These are phyloP conservation scores for Oryza nivara DNA, from an alignment of 176 grass and related monocot genomes.

Conservation along the genomic window DNA sequence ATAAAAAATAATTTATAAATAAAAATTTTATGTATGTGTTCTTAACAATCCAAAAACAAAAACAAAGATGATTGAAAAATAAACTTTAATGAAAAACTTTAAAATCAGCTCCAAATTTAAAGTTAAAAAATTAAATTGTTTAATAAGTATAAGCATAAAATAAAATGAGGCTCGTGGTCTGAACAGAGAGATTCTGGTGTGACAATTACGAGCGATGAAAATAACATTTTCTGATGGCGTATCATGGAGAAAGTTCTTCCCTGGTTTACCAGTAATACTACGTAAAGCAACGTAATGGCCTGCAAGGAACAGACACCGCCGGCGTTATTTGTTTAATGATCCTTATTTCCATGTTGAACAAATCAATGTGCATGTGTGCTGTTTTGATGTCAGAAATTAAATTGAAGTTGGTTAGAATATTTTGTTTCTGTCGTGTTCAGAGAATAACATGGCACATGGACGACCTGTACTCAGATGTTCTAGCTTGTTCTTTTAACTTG, in stretches of 20 bases:
- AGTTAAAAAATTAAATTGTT: too few relatives aligned
- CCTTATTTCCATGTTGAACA: constrained; percentile 6
- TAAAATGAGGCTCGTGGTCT: not conserved
- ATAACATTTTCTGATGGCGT: not conserved
- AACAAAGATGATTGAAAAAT: too few relatives aligned
- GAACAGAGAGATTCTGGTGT: constrained; percentile 41
- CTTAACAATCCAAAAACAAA: too few relatives aligned
- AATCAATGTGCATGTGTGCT: constrained; percentile 29
- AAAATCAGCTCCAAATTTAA: too few relatives aligned
- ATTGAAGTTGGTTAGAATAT: not conserved
- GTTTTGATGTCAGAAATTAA: not conserved
- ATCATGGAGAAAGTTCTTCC: constrained; percentile 32
- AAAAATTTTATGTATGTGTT: too few relatives aligned
- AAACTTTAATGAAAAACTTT: too few relatives aligned
- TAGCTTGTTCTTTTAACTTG: not conserved
- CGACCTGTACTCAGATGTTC: not conserved
- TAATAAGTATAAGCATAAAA: too few relatives aligned
- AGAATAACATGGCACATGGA: not conserved
- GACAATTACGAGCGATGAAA: not conserved
- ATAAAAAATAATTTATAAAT: too few relatives aligned
- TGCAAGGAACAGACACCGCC: constrained; percentile 32
- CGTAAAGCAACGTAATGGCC: constrained; percentile 23
- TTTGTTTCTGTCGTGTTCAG: not conserved
- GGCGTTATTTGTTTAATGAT: constrained; percentile 9
- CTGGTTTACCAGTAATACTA: not conserved